Evolutionary conservation across 1,284 basidiomycete species (phyloP).

Genomic region (Tilletiaria anomala): DNA sequence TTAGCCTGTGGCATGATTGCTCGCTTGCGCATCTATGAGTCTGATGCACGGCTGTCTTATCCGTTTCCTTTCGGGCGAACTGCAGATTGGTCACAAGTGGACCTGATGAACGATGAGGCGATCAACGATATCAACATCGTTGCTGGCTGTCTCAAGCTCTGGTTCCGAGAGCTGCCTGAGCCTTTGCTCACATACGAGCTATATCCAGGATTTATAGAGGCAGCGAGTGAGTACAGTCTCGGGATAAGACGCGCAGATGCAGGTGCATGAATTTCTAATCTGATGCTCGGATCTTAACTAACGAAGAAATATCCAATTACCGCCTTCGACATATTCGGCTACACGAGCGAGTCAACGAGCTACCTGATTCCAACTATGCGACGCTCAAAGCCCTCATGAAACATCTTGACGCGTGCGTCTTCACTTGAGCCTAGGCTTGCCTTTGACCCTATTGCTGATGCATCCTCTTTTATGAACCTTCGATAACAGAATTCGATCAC

Average conservation of each 20-base stretch:
- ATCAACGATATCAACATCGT: constrained; percentile 86
- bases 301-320: constrained; percentile 64
- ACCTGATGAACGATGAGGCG: constrained; percentile 32
- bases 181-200: constrained; percentile 71
- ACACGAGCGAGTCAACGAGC: constrained; percentile 90
- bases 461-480: too few relatives aligned
- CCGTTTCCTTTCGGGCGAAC: too few relatives aligned
- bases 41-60: background rate
- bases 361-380: constrained; percentile 95
- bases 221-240: constrained; percentile 64
- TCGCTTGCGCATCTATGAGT: background rate
- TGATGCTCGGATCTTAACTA: background rate
- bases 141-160: constrained; percentile 80
- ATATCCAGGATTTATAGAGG: constrained; percentile 85
- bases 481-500: constrained; percentile 12
- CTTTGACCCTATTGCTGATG: too few relatives aligned
- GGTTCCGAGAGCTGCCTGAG: constrained; percentile 91
- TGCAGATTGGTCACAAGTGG: constrained; percentile 35
- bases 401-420: constrained; percentile 57
- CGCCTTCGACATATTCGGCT: constrained; percentile 80
- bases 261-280: background rate
- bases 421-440: too few relatives aligned
- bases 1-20: background rate
- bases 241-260: background rate
- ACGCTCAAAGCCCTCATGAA: constrained; percentile 91